Conservation (phyloP, 2,329 filamentous ascomycete species). For the Talaromyces sp. region DNA sequence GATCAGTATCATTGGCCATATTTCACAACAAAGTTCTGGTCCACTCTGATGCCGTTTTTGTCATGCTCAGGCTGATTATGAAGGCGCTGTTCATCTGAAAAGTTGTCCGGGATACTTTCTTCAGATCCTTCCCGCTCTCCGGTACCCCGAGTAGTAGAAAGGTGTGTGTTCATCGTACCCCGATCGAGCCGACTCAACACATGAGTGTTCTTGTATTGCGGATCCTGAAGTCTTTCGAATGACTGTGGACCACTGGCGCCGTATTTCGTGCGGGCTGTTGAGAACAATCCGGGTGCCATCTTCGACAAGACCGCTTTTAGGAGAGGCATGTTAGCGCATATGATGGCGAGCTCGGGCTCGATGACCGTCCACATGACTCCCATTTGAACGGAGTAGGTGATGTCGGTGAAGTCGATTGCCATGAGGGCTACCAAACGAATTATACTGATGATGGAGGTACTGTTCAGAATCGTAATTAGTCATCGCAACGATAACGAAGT, state of each 20-base stretch:
- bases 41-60: neutral
- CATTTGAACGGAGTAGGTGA: neutral
- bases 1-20: neutral
- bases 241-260: neutral
- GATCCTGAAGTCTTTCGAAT: neutral
- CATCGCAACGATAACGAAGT: neutral
- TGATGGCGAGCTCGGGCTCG: neutral
- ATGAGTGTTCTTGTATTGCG: neutral
- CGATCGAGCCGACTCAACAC: neutral
- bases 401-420: conserved; percentile 1
- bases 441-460: neutral
- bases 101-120: neutral
- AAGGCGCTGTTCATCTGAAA: neutral
- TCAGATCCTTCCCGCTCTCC: neutral
- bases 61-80: neutral
- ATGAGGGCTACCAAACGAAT: neutral
- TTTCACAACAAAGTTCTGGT: neutral
- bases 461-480: neutral
- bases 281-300: neutral
- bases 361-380: conserved; percentile 3
- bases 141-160: neutral
- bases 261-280: neutral
- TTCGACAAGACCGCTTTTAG: neutral
- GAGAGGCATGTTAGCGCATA: neutral
- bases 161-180: neutral